Evolutionary conservation across 495 filamentous ascomycete genomes (phyloP).

Genomic region (Ramalina peruviana): DNA sequence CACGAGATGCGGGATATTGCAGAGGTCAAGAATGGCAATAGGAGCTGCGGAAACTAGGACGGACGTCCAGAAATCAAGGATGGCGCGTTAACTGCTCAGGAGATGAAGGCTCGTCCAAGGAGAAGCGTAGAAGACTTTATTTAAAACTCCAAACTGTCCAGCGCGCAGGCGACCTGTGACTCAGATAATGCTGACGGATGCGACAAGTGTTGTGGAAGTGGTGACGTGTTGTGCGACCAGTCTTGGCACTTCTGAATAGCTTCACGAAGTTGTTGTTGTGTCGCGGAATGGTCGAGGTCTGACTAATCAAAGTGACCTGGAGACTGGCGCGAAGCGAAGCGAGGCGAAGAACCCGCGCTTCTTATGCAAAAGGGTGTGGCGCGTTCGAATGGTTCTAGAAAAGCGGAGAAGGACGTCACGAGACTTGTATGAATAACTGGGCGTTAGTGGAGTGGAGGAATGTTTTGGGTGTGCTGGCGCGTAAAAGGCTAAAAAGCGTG

Average conservation of each 20-base stretch:
- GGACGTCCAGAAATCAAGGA: neutral
- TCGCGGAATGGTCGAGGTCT: slow-evolving; percentile 1
- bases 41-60: no score
- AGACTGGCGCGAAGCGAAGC: neutral
- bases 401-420: no score
- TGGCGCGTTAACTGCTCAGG: neutral
- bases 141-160: neutral
- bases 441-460: no score
- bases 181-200: neutral
- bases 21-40: no score
- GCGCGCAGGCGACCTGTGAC: no score
- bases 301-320: slow-evolving; percentile 10
- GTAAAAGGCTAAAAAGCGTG: no score
- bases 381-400: no score
- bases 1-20: no score
- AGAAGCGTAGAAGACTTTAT: neutral
- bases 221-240: slow-evolving; percentile 5
- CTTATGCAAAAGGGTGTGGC: no score
- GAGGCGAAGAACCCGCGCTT: neutral
- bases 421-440: no score
- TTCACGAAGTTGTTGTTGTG: slow-evolving; percentile 1
- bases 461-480: no score
- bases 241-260: slow-evolving; percentile 11
- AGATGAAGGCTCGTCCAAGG: neutral
- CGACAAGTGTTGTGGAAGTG: neutral